These are phyloP conservation scores for Ceratocystis alfenasii DNA, from an alignment of 2,329 filamentous ascomycete genomes.

Conservation along the genomic window DNA sequence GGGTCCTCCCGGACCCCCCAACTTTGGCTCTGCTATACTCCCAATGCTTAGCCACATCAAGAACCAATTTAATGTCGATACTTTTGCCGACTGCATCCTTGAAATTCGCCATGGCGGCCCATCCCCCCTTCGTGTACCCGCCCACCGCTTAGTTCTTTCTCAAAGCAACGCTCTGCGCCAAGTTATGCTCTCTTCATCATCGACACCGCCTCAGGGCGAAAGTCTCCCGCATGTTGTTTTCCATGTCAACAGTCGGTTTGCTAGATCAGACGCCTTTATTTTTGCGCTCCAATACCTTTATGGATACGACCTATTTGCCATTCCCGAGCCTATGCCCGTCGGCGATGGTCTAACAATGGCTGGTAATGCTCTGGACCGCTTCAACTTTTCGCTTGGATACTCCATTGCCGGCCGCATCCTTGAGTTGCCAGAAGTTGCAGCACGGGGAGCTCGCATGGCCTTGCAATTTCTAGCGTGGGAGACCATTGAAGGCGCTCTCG, in stretches of 20 bases:
- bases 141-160: conserved; percentile 44
- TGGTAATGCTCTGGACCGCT: conserved; percentile 34
- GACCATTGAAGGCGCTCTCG: conserved; percentile 48
- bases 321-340: conserved; percentile 27
- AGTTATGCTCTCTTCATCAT: conserved; percentile 27
- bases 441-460: conserved; percentile 49
- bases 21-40: conserved; percentile 38
- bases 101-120: conserved; percentile 34
- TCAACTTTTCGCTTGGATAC: conserved; percentile 50
- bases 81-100: conserved; percentile 34
- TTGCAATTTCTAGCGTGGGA: conserved; percentile 48
- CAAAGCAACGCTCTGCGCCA: conserved; percentile 35
- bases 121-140: conserved; percentile 35
- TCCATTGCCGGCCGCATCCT: conserved; percentile 51
- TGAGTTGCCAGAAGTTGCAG: conserved; percentile 41
- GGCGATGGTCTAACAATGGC: conserved; percentile 30
- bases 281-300: conserved; percentile 48
- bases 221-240: conserved; percentile 33
- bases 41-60: conserved; percentile 30
- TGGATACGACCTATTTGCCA: conserved; percentile 38
- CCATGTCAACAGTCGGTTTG: conserved; percentile 40
- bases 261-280: conserved; percentile 45
- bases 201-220: conserved; percentile 25
- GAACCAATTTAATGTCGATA: conserved; percentile 30
- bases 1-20: conserved; percentile 31